These are phyloP conservation scores for Botrytis deweyae DNA, from an alignment of 2,329 filamentous ascomycete species.

Conservation along the genomic window DNA sequence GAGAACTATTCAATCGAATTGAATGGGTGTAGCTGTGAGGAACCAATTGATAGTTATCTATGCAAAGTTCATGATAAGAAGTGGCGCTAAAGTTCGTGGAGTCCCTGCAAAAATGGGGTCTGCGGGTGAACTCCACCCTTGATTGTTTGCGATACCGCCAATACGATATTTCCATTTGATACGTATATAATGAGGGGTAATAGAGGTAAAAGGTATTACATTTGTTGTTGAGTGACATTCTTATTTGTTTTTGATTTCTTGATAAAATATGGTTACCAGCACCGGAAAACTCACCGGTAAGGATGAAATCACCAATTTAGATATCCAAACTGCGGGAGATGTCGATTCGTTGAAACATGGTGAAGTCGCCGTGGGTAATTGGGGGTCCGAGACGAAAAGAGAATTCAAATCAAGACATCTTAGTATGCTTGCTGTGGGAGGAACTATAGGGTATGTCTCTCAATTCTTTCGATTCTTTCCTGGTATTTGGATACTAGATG, in stretches of 20 bases:
- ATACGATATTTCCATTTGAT: not conserved
- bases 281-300: not conserved
- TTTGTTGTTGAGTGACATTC: not conserved
- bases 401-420: conserved; percentile 3
- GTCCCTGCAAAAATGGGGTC: not conserved
- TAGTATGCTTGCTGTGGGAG: conserved; percentile 12
- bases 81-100: not conserved
- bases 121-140: not conserved
- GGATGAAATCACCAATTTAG: not conserved
- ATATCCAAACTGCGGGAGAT: not conserved
- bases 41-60: not conserved
- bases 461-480: not conserved
- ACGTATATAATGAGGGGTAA: not conserved
- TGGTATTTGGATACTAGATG: not conserved
- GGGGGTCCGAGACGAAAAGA: conserved; percentile 9
- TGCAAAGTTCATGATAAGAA: not conserved
- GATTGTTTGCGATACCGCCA: not conserved
- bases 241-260: not conserved
- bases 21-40: not conserved
- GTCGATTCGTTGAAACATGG: conserved; percentile 1
- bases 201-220: not conserved
- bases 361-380: not conserved
- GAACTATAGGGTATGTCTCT: conserved; percentile 3
- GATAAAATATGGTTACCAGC: not conserved
- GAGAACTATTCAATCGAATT: not conserved